Evolutionary conservation across 2,329 filamentous ascomycete species (phyloP).

Genomic region (Aureobasidium sp.): DNA sequence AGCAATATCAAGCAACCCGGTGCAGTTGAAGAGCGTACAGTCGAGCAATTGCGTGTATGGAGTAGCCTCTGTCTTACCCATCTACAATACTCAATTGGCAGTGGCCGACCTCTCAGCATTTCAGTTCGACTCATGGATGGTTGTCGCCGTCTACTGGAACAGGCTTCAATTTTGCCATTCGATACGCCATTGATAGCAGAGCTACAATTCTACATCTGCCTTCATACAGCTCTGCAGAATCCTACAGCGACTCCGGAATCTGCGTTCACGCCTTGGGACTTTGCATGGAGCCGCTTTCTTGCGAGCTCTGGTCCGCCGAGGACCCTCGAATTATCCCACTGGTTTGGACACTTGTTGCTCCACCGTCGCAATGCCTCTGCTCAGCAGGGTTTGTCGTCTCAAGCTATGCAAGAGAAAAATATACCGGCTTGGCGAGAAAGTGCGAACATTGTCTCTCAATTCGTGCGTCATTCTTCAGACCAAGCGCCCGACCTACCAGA

Average conservation of each 20-base stretch:
- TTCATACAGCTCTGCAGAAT: background rate
- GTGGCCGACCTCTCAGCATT: background rate
- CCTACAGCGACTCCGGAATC: background rate
- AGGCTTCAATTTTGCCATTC: background rate
- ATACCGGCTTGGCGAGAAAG: background rate
- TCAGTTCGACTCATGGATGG: background rate
- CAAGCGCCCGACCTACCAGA: constrained; percentile 3
- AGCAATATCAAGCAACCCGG: background rate
- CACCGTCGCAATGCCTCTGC: constrained; percentile 4
- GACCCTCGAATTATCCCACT: background rate
- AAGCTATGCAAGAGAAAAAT: background rate
- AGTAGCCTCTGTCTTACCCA: constrained; percentile 2
- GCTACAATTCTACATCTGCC: constrained; percentile 1
- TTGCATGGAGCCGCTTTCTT: background rate
- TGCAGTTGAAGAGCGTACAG: background rate
- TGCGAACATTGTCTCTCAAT: constrained; percentile 15
- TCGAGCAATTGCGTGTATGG: constrained; percentile 5
- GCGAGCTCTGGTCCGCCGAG: background rate
- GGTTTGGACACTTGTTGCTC: background rate
- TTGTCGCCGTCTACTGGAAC: background rate
- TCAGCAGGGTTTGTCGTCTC: background rate
- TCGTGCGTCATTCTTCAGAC: constrained; percentile 1
- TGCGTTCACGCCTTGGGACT: background rate
- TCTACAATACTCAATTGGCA: constrained; percentile 14
- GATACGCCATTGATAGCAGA: constrained; percentile 3